Evolutionary conservation across 1,139 yeast genomes (phyloP), one percentile per base, ranked within the genome.

Genomic region (Blastobotrys aristatus): DNA sequence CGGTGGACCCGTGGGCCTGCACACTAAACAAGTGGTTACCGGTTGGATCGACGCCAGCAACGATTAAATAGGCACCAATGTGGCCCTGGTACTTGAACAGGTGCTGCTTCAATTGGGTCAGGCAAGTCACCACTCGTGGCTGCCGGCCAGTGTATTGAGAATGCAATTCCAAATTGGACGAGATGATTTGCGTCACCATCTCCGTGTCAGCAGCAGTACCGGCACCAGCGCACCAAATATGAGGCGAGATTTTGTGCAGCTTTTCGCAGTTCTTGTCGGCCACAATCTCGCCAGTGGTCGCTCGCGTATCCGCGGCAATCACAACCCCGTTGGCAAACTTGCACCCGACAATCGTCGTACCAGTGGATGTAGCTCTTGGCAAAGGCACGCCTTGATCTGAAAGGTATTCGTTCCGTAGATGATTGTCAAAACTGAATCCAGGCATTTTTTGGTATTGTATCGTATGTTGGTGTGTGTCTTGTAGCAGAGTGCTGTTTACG

Each of bases 131-230:
- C 40, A 92, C 98, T 58, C 98, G 76, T 34, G 98, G 97, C 57
- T 82, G 79, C 58, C 97, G 80, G 55, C 81, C 81, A 44, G 92
- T 82, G 57, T 84, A 80, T 67, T 89, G 73, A 17, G 94, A 75
- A 68, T 90, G 98, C 56, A 92, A 73, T 68, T 92, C 98, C 57
- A 92, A 73, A 66, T 90, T 90, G 43, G 96, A 87, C 27, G 90
- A 81, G 59, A 89, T 89, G 64, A 92, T 75, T 67, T 88, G 96
- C 5, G 98, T 92, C 26, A 87, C 96, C 86, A 85, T 84, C 66
- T 92, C 97, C 10, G 97, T 92, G 66, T 92, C 98, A n/a, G 98
- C 98, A 40, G 98, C 98, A 17, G 98, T 92, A 67, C 98, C 98
- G 3, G 98, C 98, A 60, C 98, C 98, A 47, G 97, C 97, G 79